These are phyloP conservation scores for Ascochyta rabiei DNA, from an alignment of 2,329 filamentous ascomycete genomes.

Conservation along the genomic window DNA sequence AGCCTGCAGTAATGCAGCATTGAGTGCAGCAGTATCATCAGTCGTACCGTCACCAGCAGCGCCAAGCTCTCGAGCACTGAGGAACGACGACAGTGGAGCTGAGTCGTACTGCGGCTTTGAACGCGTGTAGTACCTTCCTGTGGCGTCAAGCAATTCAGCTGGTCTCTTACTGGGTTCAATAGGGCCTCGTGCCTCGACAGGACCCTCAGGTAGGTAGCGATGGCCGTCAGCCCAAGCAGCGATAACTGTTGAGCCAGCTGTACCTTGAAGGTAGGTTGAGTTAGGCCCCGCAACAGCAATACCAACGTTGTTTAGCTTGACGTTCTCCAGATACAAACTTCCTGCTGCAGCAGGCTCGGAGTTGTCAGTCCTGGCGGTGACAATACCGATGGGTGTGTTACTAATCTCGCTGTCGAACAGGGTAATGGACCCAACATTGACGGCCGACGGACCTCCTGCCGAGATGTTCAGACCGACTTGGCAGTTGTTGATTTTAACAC, in stretches of 20 bases:
- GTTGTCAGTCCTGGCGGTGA: slow-evolving; percentile 53
- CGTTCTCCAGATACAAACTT: slow-evolving; percentile 63
- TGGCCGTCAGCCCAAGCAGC: slow-evolving; percentile 44
- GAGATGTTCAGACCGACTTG: slow-evolving; percentile 59
- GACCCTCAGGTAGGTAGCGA: slow-evolving; percentile 46
- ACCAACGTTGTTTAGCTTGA: slow-evolving; percentile 61
- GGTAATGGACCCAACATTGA: slow-evolving; percentile 61
- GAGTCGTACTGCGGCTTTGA: slow-evolving; percentile 57
- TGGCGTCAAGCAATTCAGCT: slow-evolving; percentile 50
- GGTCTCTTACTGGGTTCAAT: slow-evolving; percentile 53
- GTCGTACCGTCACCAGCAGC: slow-evolving; percentile 83
- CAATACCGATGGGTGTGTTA: slow-evolving; percentile 58
- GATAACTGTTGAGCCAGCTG: slow-evolving; percentile 26
- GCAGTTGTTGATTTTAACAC: slow-evolving; percentile 60
- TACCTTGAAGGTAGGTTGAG: slow-evolving; percentile 34
- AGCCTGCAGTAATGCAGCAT: slow-evolving; percentile 71
- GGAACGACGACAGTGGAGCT: slow-evolving; percentile 66
- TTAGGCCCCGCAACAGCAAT: slow-evolving; percentile 32
- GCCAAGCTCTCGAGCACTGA: slow-evolving; percentile 53
- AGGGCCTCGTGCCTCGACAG: slow-evolving; percentile 51
- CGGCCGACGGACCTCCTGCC: slow-evolving; percentile 39
- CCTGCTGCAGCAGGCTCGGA: slow-evolving; percentile 54
- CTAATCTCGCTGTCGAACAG: slow-evolving; percentile 63
- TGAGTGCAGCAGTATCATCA: slow-evolving; percentile 82
- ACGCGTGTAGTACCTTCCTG: slow-evolving; percentile 56